A percentile compares a stretch with the other conserved stretches of the same genome.
Evolutionary conservation across 192 early-diverging fungal species (phyloP).

Genomic region (Coemansia sp.): DNA sequence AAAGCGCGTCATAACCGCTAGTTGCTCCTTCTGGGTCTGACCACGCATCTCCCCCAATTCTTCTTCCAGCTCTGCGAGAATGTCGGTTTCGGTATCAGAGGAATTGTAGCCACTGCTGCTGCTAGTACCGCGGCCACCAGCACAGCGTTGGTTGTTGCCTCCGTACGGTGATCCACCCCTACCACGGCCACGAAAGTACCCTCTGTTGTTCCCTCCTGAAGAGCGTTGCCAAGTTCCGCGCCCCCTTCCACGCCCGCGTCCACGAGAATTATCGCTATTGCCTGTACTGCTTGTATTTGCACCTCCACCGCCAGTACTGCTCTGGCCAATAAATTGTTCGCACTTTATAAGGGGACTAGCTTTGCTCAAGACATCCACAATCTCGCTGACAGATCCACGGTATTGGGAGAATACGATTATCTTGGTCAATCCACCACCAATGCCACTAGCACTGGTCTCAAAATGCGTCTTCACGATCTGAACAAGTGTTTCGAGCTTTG

Average conservation of each 20-base stretch:
- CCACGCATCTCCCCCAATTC: constrained; percentile 62
- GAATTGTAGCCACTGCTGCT: neutral
- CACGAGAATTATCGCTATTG: neutral
- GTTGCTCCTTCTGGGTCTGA: constrained; percentile 82
- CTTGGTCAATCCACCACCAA: constrained; percentile 50
- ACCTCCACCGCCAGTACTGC: constrained; percentile 4
- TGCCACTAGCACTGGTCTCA: constrained; percentile 31
- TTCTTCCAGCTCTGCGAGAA: constrained; percentile 23
- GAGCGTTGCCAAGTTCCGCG: neutral
- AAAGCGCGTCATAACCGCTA: constrained; percentile 75
- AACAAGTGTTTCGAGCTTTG: constrained; percentile 74
- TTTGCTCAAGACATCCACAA: constrained; percentile 59
- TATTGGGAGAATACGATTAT: constrained; percentile 87
- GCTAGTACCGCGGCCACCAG: neutral
- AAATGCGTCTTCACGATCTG: constrained; percentile 72
- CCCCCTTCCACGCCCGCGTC: neutral
- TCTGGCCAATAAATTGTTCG: constrained; percentile 83
- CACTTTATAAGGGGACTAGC: constrained; percentile 70
- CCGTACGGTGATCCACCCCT: neutral
- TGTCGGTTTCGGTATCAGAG: constrained; percentile 6
- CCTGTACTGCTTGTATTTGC: neutral
- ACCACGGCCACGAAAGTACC: constrained; percentile 11
- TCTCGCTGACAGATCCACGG: constrained; percentile 86
- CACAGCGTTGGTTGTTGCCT: neutral
- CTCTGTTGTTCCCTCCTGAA: constrained; percentile 4